Percentiles rank a stretch among this genome's conserved stretches.
Conservation (phyloP, 441 rosid genomes). For the Syzygium malaccense region DNA sequence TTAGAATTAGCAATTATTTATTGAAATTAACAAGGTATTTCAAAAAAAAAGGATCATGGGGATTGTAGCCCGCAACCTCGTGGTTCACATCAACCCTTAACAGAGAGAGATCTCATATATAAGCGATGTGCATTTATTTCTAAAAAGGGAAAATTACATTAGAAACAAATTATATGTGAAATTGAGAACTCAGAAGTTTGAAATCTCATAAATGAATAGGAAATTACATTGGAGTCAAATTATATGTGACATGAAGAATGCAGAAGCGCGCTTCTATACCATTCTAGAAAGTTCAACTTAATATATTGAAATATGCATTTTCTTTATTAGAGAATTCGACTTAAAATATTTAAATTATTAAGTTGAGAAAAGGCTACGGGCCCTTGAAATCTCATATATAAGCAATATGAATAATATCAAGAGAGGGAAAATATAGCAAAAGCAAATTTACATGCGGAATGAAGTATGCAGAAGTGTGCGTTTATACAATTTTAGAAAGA, state of each 20-base stretch:
- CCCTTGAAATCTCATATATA: neutral
- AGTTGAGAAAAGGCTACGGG: neutral
- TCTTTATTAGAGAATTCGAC: neutral
- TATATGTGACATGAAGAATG: neutral
- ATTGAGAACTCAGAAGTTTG: neutral
- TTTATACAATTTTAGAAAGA: neutral
- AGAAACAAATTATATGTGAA: neutral
- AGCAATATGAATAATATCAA: neutral
- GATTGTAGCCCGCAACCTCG: neutral
- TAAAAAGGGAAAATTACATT: neutral
- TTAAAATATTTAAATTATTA: neutral
- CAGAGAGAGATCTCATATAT: neutral
- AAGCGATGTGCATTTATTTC: neutral
- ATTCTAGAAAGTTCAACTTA: neutral
- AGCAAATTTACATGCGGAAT: neutral
- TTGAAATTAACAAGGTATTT: neutral
- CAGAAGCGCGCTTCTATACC: neutral
- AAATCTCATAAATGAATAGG: neutral
- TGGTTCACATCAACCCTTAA: neutral
- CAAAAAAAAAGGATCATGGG: neutral
- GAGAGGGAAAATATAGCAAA: neutral
- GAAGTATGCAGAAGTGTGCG: neutral
- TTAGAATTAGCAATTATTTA: neutral
- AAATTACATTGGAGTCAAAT: neutral
- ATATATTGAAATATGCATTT: neutral